phyloP scores from a whole-genome alignment of 2,329 filamentous ascomycete species.

The Fusarium hostae region DNA sequence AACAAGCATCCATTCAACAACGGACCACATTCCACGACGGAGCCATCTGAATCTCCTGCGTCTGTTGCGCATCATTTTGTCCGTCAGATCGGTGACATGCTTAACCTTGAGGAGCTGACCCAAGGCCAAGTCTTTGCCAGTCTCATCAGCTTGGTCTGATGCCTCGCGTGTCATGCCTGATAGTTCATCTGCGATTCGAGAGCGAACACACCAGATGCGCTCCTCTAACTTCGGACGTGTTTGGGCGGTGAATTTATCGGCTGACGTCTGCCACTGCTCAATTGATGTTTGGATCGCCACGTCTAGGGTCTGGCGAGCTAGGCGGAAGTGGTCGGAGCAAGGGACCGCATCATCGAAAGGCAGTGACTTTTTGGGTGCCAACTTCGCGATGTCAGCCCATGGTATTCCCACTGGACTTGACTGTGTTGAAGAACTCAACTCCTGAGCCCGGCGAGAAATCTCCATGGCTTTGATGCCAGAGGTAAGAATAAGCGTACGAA shows the following conservation, averaged over 20 bases:
- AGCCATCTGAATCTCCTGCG: constrained; percentile 77
- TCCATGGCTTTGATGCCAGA: constrained; percentile 92
- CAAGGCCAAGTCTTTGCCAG: constrained; percentile 79
- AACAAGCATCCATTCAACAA: constrained; percentile 88
- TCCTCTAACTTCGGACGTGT: constrained; percentile 65
- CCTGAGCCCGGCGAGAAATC: constrained; percentile 74
- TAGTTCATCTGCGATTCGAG: constrained; percentile 63
- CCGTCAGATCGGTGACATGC: constrained; percentile 79
- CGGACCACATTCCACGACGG: constrained; percentile 79
- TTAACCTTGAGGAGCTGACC: constrained; percentile 84
- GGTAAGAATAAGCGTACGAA: constrained; percentile 79
- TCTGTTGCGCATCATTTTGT: constrained; percentile 78
- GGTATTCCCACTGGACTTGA: constrained; percentile 41
- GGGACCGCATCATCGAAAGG: constrained; percentile 52
- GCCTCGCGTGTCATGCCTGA: constrained; percentile 71
- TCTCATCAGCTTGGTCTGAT: constrained; percentile 82
- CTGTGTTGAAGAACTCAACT: constrained; percentile 46
- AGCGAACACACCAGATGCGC: constrained; percentile 59
- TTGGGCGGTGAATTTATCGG: constrained; percentile 67
- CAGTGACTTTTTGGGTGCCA: constrained; percentile 51
- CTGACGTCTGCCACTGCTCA: constrained; percentile 68
- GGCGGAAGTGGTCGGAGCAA: constrained; percentile 59
- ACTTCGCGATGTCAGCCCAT: constrained; percentile 58
- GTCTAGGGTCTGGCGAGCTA: constrained; percentile 64
- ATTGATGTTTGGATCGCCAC: constrained; percentile 59